These are phyloP conservation scores for Syzygium grande DNA, from an alignment of 345 rosid genomes.

Conservation along the genomic window DNA sequence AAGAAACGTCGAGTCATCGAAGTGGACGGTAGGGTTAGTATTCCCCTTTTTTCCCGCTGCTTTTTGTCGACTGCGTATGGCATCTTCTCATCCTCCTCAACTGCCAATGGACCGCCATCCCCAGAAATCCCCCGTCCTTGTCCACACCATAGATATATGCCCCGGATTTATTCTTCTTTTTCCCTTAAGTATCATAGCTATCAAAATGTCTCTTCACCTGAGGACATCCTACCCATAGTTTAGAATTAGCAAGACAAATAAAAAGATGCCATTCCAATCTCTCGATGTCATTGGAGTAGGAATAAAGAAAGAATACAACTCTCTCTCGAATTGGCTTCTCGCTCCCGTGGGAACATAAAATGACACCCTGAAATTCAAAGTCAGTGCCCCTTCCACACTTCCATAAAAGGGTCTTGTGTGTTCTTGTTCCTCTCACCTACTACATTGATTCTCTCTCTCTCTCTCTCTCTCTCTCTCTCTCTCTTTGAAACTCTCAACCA, in stretches of 20 bases:
- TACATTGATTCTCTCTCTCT: neutral
- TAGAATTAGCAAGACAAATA: no score
- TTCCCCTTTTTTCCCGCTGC: slow-evolving; percentile 20
- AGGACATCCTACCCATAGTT: neutral
- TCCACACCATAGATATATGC: neutral
- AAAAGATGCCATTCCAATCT: neutral
- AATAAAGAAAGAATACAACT: neutral
- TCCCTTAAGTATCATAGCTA: neutral
- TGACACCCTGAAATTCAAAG: neutral
- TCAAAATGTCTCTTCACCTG: neutral
- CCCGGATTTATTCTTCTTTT: neutral
- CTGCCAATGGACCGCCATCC: slow-evolving; percentile 5
- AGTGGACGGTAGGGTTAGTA: slow-evolving; percentile 23
- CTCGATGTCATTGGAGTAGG: neutral
- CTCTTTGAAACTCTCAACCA: neutral
- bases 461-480: neutral
- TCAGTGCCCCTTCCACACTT: neutral
- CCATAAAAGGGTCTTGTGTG: neutral
- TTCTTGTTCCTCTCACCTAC: neutral
- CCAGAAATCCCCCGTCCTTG: neutral
- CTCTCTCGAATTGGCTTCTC: neutral
- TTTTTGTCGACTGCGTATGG: slow-evolving; percentile 23
- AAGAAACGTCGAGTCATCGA: neutral
- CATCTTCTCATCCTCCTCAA: slow-evolving; percentile 23
- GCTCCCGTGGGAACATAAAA: neutral